phyloP scores from a whole-genome alignment of 305 asterid species.

The Fraxinus sp. region DNA sequence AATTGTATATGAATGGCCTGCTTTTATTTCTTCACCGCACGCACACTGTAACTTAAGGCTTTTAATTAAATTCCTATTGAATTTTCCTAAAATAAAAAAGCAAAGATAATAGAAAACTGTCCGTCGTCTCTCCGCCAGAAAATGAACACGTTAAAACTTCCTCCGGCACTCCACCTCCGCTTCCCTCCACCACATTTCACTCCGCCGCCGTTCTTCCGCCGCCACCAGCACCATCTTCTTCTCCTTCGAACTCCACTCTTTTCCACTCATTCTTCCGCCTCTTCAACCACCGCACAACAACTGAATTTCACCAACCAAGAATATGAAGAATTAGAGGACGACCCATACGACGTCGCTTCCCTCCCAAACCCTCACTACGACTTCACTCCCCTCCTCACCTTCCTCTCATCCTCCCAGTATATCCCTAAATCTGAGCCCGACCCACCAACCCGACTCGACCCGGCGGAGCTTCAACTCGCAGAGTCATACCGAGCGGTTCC shows the following conservation, averaged over 20 bases:
- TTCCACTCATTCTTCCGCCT: conserved; percentile 26
- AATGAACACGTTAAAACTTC: conserved; percentile 59
- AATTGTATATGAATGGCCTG: too few relatives aligned
- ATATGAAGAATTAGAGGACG: conserved; percentile 27
- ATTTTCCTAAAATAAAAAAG: not conserved
- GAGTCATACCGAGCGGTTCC: conserved; percentile 85
- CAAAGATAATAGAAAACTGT: conserved; percentile 25
- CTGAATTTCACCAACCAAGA: conserved; percentile 26
- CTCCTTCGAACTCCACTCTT: conserved; percentile 12
- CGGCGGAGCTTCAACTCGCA: conserved; percentile 60
- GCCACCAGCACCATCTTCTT: conserved; percentile 15
- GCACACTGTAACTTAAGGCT: too few relatives aligned
- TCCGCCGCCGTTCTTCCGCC: conserved; percentile 32
- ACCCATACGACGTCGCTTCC: conserved; percentile 45
- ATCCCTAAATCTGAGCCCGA: conserved; percentile 31
- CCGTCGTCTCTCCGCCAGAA: conserved; percentile 18
- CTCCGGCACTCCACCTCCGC: conserved; percentile 51
- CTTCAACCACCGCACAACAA: conserved; percentile 36
- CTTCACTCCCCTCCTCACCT: conserved; percentile 72
- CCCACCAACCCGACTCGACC: conserved; percentile 48
- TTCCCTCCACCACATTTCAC: conserved; percentile 43
- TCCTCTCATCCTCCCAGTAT: conserved; percentile 50
- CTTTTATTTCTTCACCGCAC: too few relatives aligned
- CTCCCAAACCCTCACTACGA: conserved; percentile 58
- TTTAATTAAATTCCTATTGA: not conserved